phyloP scores from a whole-genome alignment of 345 rosid species.

The Hibiscus mutabilis region DNA sequence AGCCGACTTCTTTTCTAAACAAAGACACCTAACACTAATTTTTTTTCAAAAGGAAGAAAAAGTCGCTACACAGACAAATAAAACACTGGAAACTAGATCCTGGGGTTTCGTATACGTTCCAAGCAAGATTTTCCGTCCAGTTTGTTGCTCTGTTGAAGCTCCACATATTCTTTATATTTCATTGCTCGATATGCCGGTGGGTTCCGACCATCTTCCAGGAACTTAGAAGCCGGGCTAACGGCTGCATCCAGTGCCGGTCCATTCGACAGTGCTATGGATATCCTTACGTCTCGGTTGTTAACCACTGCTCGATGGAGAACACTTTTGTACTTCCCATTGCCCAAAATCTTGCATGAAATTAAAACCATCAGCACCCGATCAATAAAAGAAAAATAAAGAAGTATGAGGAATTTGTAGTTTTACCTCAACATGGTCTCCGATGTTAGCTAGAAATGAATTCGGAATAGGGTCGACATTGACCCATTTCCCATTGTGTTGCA shows the following conservation, averaged over 20 bases:
- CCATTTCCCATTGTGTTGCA: too few relatives aligned
- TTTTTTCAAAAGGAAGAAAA: too few relatives aligned
- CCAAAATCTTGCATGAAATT: slow-evolving; percentile 27
- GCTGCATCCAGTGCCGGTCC: slow-evolving; percentile 42
- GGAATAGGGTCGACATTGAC: too few relatives aligned
- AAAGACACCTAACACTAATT: too few relatives aligned
- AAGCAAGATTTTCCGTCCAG: slow-evolving; percentile 32
- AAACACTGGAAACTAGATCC: not conserved
- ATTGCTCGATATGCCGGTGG: slow-evolving; percentile 28
- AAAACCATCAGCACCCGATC: not conserved
- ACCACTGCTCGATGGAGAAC: slow-evolving; percentile 41
- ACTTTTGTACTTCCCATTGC: slow-evolving; percentile 54
- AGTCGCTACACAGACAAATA: too few relatives aligned
- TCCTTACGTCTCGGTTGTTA: slow-evolving; percentile 27
- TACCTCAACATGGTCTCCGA: too few relatives aligned
- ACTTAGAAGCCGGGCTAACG: slow-evolving; percentile 29
- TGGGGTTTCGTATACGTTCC: slow-evolving; percentile 14
- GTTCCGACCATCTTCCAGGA: slow-evolving; percentile 11
- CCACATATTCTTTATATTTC: slow-evolving; percentile 30
- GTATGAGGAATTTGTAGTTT: too few relatives aligned
- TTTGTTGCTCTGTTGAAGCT: slow-evolving; percentile 29
- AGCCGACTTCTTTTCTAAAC: too few relatives aligned
- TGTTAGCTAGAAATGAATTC: too few relatives aligned
- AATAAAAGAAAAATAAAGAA: too few relatives aligned
- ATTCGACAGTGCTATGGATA: slow-evolving; percentile 24